Base-by-base conservation (phyloP, 1,139 yeast genomes). In the Blastobotrys illinoisensis region DNA sequence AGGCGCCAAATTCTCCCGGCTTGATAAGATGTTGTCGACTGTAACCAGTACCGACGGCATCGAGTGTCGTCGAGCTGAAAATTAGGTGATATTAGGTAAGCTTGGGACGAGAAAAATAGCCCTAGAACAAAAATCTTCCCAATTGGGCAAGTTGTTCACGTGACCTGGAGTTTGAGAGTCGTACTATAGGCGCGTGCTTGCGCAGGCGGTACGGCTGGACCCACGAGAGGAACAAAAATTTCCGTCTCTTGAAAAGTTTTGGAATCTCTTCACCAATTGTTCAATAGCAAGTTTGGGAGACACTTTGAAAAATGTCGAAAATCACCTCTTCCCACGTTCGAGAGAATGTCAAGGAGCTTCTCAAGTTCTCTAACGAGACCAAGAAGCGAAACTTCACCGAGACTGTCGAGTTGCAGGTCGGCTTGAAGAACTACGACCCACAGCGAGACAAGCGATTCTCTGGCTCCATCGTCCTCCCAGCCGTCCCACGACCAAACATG, bases 401-500 rank as follows among this genome's bases (percentile, higher is more conserved):
- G 86, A 93, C 99, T 79, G 91, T 95, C 74, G 99, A 95, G 83
- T 86, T 95, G 77, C 99, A 95, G 83, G 96, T 95, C 74, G 99
- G 99, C 79, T 86, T 95, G 74, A 95, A 95, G 93, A 93, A 93
- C 96, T 95, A 95, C 82, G 99, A 95, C 80, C 98, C 99, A 77
- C 99, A 95, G 85, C 91, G 99, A 88, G 99, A 95, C 81, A 95
- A 95, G 93, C 98, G 99, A 89, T 95, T 95, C 98, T 91, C 98
- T 77, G 99, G 99, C 83, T 76, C 98, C 75, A 86, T 95, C 82
- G 93, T 86, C 83, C 85, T 95, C 74, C 99, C 99, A 75, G 86
- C 86, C 76, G 97, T 95, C 69, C 99, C 99, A 83, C 95, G 99
- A 86, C 99, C 99, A 81, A 93, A 93, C 97, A 89, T 95, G 98